These are phyloP conservation scores for Maudiozyma bulderi DNA, from an alignment of 805 yeast species.

Conservation along the genomic window DNA sequence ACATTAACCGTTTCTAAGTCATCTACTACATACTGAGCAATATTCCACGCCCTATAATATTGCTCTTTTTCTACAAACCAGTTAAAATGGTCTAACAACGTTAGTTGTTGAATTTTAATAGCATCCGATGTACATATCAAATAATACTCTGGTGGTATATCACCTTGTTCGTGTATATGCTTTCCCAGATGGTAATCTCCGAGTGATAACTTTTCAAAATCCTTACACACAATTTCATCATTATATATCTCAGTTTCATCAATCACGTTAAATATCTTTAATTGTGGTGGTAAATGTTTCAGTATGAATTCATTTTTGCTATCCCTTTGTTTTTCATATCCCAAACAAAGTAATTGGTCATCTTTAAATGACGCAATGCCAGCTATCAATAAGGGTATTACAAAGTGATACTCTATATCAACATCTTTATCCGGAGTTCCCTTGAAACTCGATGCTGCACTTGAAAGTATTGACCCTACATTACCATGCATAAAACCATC, in stretches of 20 bases:
- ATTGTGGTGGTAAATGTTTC: slow-evolving; percentile 54
- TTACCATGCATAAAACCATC: slow-evolving; percentile 5
- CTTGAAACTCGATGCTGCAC: slow-evolving; percentile 40
- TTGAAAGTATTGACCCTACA: slow-evolving; percentile 28
- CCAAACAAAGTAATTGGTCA: slow-evolving; percentile 46
- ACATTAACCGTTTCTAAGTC: slow-evolving; percentile 42
- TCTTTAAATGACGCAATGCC: slow-evolving; percentile 73
- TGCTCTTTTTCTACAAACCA: slow-evolving; percentile 57
- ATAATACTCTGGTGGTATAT: slow-evolving; percentile 39
- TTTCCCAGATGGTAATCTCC: slow-evolving; percentile 72
- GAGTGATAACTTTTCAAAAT: slow-evolving; percentile 49
- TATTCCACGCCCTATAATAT: slow-evolving; percentile 68
- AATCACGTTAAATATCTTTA: slow-evolving; percentile 53
- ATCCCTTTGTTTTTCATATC: slow-evolving; percentile 11
- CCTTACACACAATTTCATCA: slow-evolving; percentile 64
- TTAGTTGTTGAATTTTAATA: slow-evolving; percentile 64
- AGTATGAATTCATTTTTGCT: slow-evolving; percentile 23
- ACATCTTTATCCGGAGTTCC: slow-evolving; percentile 35
- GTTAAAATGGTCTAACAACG: slow-evolving; percentile 53
- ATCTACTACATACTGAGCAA: slow-evolving; percentile 49
- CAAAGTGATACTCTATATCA: slow-evolving; percentile 29
- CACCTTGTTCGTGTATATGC: slow-evolving; percentile 31
- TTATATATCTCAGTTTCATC: slow-evolving; percentile 67
- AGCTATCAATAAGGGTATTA: slow-evolving; percentile 45
- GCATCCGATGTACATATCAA: slow-evolving; percentile 77